phyloP scores from a whole-genome alignment of 345 rosid species.

The Eucalyptus cladocalyx region DNA sequence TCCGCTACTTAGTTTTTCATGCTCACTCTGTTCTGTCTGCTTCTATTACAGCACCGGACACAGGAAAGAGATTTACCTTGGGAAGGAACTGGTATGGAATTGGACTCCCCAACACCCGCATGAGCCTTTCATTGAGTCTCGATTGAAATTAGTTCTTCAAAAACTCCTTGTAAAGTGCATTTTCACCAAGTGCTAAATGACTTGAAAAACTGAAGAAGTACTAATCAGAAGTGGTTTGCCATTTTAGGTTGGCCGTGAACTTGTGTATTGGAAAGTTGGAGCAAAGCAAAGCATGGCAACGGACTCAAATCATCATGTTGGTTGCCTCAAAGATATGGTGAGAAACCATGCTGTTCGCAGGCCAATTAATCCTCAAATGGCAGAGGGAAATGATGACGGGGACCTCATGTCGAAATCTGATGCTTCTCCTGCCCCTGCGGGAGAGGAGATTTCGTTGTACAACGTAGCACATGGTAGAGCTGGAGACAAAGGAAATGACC shows the following conservation, averaged over 20 bases:
- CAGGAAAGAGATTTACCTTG: slow-evolving; percentile 66
- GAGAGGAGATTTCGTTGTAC: slow-evolving; percentile 55
- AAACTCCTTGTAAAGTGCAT: background rate
- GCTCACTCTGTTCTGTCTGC: background rate
- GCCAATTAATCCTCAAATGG: background rate
- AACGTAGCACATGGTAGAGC: slow-evolving; percentile 63
- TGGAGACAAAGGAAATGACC: slow-evolving; percentile 83
- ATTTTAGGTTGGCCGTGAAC: slow-evolving; percentile 52
- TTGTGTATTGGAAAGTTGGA: slow-evolving; percentile 53
- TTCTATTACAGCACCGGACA: slow-evolving; percentile 64
- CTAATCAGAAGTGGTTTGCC: background rate
- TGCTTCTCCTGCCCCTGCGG: slow-evolving; percentile 38
- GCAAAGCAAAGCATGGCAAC: slow-evolving; percentile 8
- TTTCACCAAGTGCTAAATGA: background rate
- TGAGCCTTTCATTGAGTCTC: background rate
- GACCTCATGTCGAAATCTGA: background rate
- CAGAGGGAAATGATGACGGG: background rate
- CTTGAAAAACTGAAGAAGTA: background rate
- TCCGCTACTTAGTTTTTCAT: background rate
- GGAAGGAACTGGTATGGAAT: slow-evolving; percentile 45
- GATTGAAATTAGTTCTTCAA: background rate
- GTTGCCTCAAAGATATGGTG: background rate
- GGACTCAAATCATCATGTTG: background rate
- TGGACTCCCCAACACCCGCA: background rate
- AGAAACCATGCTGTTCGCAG: slow-evolving; percentile 4